These are phyloP conservation scores for Ocimum tenuiflorum DNA, from an alignment of 257 asterid genomes.

Conservation along the genomic window DNA sequence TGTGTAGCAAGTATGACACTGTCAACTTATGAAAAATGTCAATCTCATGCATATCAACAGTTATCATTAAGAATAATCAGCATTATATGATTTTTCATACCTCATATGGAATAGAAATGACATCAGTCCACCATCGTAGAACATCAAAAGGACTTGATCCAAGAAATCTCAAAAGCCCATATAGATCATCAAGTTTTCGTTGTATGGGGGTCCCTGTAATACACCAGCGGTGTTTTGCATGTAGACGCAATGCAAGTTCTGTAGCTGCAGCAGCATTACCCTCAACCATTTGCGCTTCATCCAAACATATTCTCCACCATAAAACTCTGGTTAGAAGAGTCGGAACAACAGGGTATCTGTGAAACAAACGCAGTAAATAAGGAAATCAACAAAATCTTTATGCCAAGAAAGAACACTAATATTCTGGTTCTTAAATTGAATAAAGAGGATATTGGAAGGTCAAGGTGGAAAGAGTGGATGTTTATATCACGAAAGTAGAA, in stretches of 20 bases:
- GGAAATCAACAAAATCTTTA: conserved; percentile 13
- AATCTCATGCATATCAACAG: background rate
- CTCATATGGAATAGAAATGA: conserved; percentile 85
- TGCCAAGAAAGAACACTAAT: conserved; percentile 2
- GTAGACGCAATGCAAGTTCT: conserved; percentile 84
- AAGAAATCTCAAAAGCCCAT: conserved; percentile 83
- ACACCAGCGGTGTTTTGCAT: conserved; percentile 92
- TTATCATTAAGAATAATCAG: conserved; percentile 8
- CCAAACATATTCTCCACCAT: conserved; percentile 99
- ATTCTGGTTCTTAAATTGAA: background rate
- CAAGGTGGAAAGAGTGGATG: background rate
- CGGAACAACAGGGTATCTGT: conserved; percentile 89
- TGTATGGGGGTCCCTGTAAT: conserved; percentile 98
- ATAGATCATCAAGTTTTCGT: conserved; percentile 81
- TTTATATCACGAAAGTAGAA: background rate
- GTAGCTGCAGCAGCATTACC: conserved; percentile 88
- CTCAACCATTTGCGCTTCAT: conserved; percentile 99
- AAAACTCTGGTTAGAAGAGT: conserved; percentile 83
- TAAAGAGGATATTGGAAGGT: background rate
- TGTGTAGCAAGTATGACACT: background rate
- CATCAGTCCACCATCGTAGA: conserved; percentile 89
- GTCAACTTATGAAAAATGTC: background rate
- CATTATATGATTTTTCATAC: conserved; percentile 28
- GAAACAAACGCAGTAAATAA: conserved; percentile 15
- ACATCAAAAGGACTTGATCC: conserved; percentile 76